Evolutionary conservation across 2,329 filamentous ascomycete species (phyloP).

Genomic region (Aureobasidium pullulans): DNA sequence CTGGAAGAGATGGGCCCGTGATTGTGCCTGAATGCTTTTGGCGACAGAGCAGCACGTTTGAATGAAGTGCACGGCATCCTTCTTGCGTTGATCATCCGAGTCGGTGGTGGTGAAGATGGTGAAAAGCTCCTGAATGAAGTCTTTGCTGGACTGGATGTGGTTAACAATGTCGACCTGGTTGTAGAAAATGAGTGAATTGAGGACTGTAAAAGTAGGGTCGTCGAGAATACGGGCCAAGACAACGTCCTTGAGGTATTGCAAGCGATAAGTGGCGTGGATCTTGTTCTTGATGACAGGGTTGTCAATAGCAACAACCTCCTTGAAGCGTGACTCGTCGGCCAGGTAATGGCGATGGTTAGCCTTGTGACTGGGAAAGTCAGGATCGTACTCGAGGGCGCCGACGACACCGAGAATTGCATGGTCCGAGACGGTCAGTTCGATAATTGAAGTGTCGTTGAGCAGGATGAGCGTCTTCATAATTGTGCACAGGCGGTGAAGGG

Average conservation of each 20-base stretch:
- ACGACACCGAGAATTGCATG: slow-evolving; percentile 86
- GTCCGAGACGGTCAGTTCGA: slow-evolving; percentile 88
- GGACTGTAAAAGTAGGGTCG: slow-evolving; percentile 92
- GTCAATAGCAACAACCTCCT: slow-evolving; percentile 90
- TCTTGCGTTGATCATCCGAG: slow-evolving; percentile 64
- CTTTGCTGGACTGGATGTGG: slow-evolving; percentile 75
- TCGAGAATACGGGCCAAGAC: slow-evolving; percentile 92
- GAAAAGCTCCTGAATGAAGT: slow-evolving; percentile 80
- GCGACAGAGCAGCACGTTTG: slow-evolving; percentile 92
- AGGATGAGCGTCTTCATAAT: slow-evolving; percentile 97
- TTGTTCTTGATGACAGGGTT: slow-evolving; percentile 75
- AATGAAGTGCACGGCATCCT: slow-evolving; percentile 91
- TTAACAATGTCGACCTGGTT: slow-evolving; percentile 97
- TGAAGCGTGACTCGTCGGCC: slow-evolving; percentile 79
- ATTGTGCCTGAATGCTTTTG: slow-evolving; percentile 84
- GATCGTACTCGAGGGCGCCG: slow-evolving; percentile 93
- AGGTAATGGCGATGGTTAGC: slow-evolving; percentile 95
- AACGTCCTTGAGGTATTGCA: slow-evolving; percentile 98
- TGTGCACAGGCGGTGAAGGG: slow-evolving; percentile 87
- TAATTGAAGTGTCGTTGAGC: slow-evolving; percentile 83
- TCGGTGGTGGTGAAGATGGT: slow-evolving; percentile 67
- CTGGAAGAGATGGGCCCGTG: slow-evolving; percentile 73
- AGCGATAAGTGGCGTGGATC: slow-evolving; percentile 91
- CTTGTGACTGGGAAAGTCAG: slow-evolving; percentile 95
- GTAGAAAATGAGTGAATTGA: slow-evolving; percentile 98